Conservation (phyloP, 2,329 filamentous ascomycete genomes). For the Karstenula rhodostoma region DNA sequence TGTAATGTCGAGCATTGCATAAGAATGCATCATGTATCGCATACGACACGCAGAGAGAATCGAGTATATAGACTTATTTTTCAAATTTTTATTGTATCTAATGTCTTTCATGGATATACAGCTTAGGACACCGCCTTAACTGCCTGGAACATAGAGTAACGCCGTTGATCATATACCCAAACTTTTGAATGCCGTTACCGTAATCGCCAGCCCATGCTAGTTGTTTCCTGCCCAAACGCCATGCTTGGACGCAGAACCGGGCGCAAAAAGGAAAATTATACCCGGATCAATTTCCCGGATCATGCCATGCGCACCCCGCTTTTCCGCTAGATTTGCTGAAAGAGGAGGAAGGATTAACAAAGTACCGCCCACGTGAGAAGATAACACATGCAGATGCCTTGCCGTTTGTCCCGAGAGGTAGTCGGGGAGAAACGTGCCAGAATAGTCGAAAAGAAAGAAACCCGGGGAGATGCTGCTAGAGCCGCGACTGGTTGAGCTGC, state of each 20-base stretch:
- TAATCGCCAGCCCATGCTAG: slow-evolving; percentile 33
- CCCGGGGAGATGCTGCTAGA: slow-evolving; percentile 31
- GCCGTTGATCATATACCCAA: slow-evolving; percentile 6
- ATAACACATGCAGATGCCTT: background rate
- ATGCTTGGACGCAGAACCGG: slow-evolving; percentile 35
- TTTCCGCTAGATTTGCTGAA: slow-evolving; percentile 24
- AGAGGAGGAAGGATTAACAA: slow-evolving; percentile 12
- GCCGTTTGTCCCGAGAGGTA: slow-evolving; percentile 1
- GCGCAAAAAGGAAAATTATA: slow-evolving; percentile 18
- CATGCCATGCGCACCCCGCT: slow-evolving; percentile 29
- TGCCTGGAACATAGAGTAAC: background rate
- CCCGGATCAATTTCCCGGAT: slow-evolving; percentile 9
- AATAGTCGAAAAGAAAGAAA: slow-evolving; percentile 20
- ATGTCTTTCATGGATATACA: background rate
- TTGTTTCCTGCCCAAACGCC: slow-evolving; percentile 42
- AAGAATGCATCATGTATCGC: background rate
- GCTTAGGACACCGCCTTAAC: background rate
- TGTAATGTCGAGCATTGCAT: no score
- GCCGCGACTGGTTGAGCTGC: slow-evolving; percentile 45
- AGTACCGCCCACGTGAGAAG: background rate
- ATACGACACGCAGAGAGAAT: background rate
- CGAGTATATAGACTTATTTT: background rate
- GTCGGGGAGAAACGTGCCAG: slow-evolving; percentile 26
- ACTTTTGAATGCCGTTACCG: slow-evolving; percentile 20
- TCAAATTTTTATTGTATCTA: background rate